Evolutionary conservation across 2,329 filamentous ascomycete species (phyloP), one percentile per base, ranked within the genome.

Genomic region (Paraphaeosphaeria minitans): DNA sequence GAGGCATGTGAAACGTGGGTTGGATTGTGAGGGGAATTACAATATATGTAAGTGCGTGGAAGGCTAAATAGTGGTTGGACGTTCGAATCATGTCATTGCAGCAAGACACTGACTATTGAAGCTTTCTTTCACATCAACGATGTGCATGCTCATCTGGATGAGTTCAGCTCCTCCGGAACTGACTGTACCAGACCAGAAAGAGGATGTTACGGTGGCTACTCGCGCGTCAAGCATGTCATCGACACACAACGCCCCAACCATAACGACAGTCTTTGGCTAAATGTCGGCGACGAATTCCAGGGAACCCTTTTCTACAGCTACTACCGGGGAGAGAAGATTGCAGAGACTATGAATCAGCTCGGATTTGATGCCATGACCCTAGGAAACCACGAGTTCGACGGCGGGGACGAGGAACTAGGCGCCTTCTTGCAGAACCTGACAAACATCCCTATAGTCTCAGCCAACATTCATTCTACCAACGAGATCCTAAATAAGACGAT

Each of bases 91-190:
- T n/a, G n/a, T n/a, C n/a, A n/a, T n/a, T n/a, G 9, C 29, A 6
- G 29, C 29, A 31, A 31, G 4, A 7, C 24, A 33, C 19, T 48
- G 4, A 48, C 42, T 48, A 54, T 58, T n/a, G 5, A 12, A 75
- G 73, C 86, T 7, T 88, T 89, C 77, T 89, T 88, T 76, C 87
- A 89, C 72, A 82, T 89, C 79, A 89, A 89, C 68, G 87, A 89
- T 69, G 85, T 89, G 14, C 87, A 89, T 70, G 83, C 87, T 14
- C 87, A 89, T 69, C 78, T 89, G 19, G 87, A 89, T 69, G 76
- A 89, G 72, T 89, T 85, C 74, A 79, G 82, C 29, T 81, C 82
- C 14, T 85, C 84, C 0, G 87, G 87, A 55, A 84, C 85, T 12
- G 86, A 89, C 75, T 89, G 87, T 77, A 83, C 80, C 0, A 75